Evolutionary conservation across 768 basidiomycete species (phyloP).

Genomic region (Russula sp.): DNA sequence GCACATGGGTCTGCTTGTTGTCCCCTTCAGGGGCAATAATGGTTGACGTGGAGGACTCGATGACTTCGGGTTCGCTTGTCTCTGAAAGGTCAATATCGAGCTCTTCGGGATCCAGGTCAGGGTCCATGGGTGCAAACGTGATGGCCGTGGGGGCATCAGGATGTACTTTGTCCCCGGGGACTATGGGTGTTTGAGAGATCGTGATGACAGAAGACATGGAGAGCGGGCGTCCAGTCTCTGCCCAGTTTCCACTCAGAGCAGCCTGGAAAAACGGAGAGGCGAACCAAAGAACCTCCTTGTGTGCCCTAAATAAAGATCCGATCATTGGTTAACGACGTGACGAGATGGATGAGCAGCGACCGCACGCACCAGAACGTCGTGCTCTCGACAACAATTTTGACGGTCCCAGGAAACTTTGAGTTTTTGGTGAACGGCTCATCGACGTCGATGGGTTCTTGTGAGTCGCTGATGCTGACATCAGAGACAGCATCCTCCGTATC

Average conservation of each 20-base stretch:
- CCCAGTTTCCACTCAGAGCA: conserved; percentile 86
- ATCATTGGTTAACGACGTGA: conserved; percentile 6
- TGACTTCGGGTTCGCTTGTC: conserved; percentile 21
- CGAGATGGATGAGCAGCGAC: neutral
- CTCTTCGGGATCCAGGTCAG: conserved; percentile 42
- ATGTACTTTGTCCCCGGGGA: conserved; percentile 43
- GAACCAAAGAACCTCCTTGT: conserved; percentile 87
- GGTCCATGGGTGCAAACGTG: conserved; percentile 52
- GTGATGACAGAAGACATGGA: conserved; percentile 82
- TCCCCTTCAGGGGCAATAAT: neutral
- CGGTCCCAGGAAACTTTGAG: conserved; percentile 68
- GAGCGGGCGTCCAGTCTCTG: conserved; percentile 73
- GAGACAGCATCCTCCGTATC: conserved; percentile 62
- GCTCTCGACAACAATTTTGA: conserved; percentile 84
- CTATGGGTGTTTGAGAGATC: conserved; percentile 64
- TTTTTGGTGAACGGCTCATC: conserved; percentile 70
- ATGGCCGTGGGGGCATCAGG: conserved; percentile 44
- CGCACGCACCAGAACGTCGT: conserved; percentile 81
- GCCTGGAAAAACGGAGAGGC: conserved; percentile 95
- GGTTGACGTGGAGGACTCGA: conserved; percentile 22
- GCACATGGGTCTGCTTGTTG: neutral
- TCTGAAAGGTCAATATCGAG: conserved; percentile 33
- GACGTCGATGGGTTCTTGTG: conserved; percentile 63
- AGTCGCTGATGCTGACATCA: conserved; percentile 58
- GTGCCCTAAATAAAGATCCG: conserved; percentile 49